These are phyloP conservation scores for Termitomyces sp. DNA, from an alignment of 768 basidiomycete genomes.

Conservation along the genomic window DNA sequence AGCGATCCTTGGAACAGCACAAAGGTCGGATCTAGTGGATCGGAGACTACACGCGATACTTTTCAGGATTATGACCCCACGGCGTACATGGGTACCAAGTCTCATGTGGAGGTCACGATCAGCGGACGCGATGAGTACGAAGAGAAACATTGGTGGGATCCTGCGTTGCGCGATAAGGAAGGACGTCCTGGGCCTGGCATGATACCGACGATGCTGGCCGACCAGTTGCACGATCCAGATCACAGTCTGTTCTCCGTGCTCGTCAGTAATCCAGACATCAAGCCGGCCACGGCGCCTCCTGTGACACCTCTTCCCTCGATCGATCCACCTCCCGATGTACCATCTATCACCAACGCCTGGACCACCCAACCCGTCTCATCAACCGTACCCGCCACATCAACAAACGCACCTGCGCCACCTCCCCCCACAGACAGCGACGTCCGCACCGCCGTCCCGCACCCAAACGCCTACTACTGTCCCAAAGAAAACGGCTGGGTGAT, in stretches of 20 bases:
- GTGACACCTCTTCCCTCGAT: not conserved
- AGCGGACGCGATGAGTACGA: conserved; percentile 59
- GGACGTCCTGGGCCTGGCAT: conserved; percentile 69
- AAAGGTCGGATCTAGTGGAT: conserved; percentile 6
- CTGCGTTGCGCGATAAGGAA: conserved; percentile 36
- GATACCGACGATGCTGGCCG: conserved; percentile 63
- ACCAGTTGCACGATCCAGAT: conserved; percentile 66
- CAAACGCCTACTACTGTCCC: conserved; percentile 79
- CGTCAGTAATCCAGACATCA: conserved; percentile 25
- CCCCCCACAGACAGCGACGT: conserved; percentile 62
- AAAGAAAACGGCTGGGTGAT: conserved; percentile 84
- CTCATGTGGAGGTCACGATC: conserved; percentile 37
- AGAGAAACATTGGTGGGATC: conserved; percentile 71
- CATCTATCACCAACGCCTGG: conserved; percentile 4
- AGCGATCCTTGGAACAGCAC: not conserved
- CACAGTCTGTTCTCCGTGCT: conserved; percentile 68
- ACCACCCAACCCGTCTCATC: not conserved
- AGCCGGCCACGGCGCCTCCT: not conserved
- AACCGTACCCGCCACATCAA: not conserved
- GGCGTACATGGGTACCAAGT: conserved; percentile 20
- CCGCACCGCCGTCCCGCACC: conserved; percentile 71
- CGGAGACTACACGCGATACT: conserved; percentile 12
- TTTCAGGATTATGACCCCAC: conserved; percentile 14
- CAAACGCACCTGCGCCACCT: conserved; percentile 26
- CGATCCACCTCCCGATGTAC: too few relatives aligned